Percentiles rank a stretch among this genome's conserved stretches.
Conservation (phyloP, 176 grass and related monocot genomes). For the Chrysopogon serrulatus region DNA sequence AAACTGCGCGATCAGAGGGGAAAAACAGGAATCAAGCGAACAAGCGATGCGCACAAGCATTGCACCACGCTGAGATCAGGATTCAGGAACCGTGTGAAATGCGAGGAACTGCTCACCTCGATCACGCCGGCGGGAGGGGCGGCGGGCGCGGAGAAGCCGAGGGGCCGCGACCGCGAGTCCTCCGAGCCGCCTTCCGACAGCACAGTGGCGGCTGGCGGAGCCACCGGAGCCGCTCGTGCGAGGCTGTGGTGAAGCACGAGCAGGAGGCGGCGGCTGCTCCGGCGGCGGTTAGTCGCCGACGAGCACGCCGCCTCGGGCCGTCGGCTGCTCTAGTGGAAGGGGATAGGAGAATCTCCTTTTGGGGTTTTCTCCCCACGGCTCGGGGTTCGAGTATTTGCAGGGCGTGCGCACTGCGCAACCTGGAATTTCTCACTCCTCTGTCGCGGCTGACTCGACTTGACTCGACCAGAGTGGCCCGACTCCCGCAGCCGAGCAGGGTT, state of each 20-base stretch:
- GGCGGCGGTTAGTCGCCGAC: slow-evolving; percentile 1
- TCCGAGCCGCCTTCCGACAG: neutral
- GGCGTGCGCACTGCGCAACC: neutral
- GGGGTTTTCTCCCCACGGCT: neutral
- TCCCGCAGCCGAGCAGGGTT: too few species aligned
- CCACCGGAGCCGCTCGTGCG: neutral
- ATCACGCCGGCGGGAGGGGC: neutral
- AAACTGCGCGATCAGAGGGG: neutral
- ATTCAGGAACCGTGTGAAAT: neutral
- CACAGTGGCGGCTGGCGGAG: neutral
- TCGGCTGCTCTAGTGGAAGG: neutral
- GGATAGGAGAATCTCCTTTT: neutral
- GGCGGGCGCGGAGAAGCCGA: neutral
- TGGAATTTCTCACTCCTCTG: neutral
- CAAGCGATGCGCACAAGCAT: neutral
- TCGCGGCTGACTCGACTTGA: neutral
- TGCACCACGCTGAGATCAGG: neutral
- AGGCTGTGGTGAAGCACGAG: neutral
- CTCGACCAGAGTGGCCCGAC: neutral
- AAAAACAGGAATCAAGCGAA: neutral
- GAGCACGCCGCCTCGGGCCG: slow-evolving; percentile 6
- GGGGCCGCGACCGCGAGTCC: neutral
- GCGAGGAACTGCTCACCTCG: slow-evolving; percentile 1
- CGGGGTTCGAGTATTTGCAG: neutral
- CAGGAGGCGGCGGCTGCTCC: neutral